A percentile compares a stretch with the other conserved stretches of the same genome.
Evolutionary conservation across 805 yeast species (phyloP).

Genomic region (Maudiozyma saulgeensis): DNA sequence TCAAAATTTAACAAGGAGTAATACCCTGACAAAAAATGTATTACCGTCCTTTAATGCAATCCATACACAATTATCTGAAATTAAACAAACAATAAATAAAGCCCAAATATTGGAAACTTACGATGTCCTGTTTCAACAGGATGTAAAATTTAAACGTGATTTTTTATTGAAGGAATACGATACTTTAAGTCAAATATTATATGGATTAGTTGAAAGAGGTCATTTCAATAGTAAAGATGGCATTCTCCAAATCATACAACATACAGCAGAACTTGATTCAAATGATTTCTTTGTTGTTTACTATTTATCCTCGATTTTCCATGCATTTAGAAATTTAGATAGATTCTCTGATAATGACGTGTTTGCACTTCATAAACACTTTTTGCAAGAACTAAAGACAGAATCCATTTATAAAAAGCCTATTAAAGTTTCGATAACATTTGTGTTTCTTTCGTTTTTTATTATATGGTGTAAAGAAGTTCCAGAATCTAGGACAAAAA

Average conservation of each 20-base stretch:
- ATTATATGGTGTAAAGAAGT: conserved; percentile 56
- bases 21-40: conserved; percentile 33
- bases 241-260: conserved; percentile 32
- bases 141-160: conserved; percentile 49
- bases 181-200: conserved; percentile 53
- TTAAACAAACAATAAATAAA: conserved; percentile 45
- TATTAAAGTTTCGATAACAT: conserved; percentile 38
- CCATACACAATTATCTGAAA: conserved; percentile 44
- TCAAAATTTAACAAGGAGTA: conserved; percentile 8
- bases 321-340: conserved; percentile 35
- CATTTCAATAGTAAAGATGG: conserved; percentile 30
- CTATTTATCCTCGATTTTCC: conserved; percentile 50
- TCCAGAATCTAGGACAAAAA: conserved; percentile 32
- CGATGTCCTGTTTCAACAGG: conserved; percentile 37
- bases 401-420: conserved; percentile 40
- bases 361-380: conserved; percentile 30
- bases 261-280: conserved; percentile 39
- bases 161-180: conserved; percentile 63
- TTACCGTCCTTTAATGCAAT: conserved; percentile 48
- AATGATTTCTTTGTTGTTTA: conserved; percentile 60
- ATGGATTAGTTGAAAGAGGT: conserved; percentile 38
- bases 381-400: conserved; percentile 31
- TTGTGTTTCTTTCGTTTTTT: conserved; percentile 47
- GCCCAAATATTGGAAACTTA: conserved; percentile 46
- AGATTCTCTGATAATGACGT: conserved; percentile 31